These are phyloP conservation scores for Candida orba DNA, from an alignment of 805 yeast genomes.

Conservation along the genomic window DNA sequence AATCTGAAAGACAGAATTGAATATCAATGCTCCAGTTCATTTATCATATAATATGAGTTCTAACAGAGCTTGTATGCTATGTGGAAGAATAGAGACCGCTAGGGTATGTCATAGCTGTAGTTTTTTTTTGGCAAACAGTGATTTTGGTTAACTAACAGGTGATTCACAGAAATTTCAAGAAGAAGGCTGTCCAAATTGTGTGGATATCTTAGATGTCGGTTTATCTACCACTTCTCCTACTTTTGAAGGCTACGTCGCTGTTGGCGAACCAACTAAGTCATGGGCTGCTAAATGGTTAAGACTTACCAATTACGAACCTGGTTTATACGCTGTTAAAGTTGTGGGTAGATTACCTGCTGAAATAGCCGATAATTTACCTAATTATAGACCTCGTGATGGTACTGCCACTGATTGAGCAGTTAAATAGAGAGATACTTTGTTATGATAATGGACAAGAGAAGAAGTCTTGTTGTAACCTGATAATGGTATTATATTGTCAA, in stretches of 20 bases:
- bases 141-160: not conserved
- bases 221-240: conserved; percentile 90
- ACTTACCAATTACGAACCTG: conserved; percentile 81
- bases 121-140: not conserved
- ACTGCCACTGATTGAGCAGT: conserved; percentile 52
- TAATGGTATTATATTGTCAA: no score
- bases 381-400: conserved; percentile 94
- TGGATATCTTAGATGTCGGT: conserved; percentile 77
- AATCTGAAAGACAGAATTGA: not conserved
- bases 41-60: not conserved
- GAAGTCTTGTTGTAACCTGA: not conserved
- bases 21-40: not conserved
- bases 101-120: conserved; percentile 33
- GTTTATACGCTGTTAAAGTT: conserved; percentile 89
- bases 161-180: conserved; percentile 51
- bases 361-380: conserved; percentile 62
- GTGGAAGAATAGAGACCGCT: conserved; percentile 85
- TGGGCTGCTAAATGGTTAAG: conserved; percentile 98
- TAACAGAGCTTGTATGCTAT: conserved; percentile 77
- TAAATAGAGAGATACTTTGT: not conserved
- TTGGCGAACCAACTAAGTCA: conserved; percentile 75
- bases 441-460: not conserved
- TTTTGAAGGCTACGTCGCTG: conserved; percentile 90
- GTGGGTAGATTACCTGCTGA: conserved; percentile 89
- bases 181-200: conserved; percentile 96